Evolutionary conservation across 345 rosid genomes (phyloP), one percentile per base, ranked within the genome.

Genomic region (Dipteronia dyeriana): DNA sequence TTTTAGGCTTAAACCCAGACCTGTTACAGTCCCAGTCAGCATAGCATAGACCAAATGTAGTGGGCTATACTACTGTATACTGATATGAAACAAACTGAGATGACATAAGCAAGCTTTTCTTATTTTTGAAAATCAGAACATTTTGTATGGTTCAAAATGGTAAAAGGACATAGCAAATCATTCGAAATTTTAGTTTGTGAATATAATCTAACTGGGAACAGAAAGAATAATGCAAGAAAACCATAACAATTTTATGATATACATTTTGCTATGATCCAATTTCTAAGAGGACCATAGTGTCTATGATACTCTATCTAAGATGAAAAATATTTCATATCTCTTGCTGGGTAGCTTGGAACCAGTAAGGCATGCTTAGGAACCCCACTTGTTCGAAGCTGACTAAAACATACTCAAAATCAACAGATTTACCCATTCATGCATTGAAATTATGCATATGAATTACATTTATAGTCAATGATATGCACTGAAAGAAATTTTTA

Each of bases 1-100:
- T 86, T 91, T 79, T 90, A 23, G 99, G 98, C 80, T 88, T 92
- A 85, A 90, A 90, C 34, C 96, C 96, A 25, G 91, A 89, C 87
- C 99, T 95, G 88, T 9, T 19, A 56, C 63, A 66, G 20, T 70
- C 47, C 71, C 38, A 54, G 62, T 74, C 74, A 80, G 80, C 64
- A 71, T 47, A 63, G 53, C 20, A 81, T 39, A 10, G 39, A 75
- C 62, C 23, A 64, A 66, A 66, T 19, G 11, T 74, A 59, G 66
- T n/a, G 38, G 71, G 56, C 23, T 54, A 31, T 5, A 34, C 38
- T 51, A 16, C 31, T 11, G 57, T 9, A 31, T 3, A 60, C 20
- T 22, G 49, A 62, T 41, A 29, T 31, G 53, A 69, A 75, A 51
- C 23, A 61, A 76, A 56, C 22, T 75, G 25, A 45, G 29, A 73